Evolutionary conservation across 768 basidiomycete species (phyloP).

Genomic region (Clavulina sp.): DNA sequence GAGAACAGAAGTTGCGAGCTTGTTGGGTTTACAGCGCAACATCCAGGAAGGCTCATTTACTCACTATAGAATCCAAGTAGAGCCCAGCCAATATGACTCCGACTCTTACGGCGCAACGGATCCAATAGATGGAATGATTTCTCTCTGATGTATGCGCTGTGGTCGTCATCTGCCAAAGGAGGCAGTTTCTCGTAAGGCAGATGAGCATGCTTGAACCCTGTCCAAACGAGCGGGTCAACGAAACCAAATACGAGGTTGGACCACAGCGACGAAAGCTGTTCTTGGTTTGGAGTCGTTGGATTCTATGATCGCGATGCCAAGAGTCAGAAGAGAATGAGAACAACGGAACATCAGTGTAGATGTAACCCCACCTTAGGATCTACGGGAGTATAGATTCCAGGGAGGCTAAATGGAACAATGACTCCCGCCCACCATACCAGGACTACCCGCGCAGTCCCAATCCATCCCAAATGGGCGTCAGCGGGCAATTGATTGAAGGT

Average conservation of each 20-base stretch:
- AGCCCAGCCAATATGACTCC: too few species aligned
- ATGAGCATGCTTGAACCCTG: too few species aligned
- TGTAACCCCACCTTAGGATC: conserved; percentile 32
- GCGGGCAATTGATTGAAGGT: conserved; percentile 33
- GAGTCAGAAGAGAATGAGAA: not conserved
- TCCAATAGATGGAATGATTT: conserved; percentile 17
- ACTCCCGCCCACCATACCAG: conserved; percentile 29
- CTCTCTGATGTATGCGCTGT: conserved; percentile 17
- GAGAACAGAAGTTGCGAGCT: too few species aligned
- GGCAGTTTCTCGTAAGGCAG: conserved; percentile 28
- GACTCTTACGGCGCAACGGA: conserved; percentile 19
- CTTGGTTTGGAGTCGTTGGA: conserved; percentile 23
- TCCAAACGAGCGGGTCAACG: conserved; percentile 37
- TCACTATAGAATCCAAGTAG: too few species aligned
- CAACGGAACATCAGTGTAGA: too few species aligned
- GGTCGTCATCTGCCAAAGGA: conserved; percentile 28
- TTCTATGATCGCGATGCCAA: too few species aligned
- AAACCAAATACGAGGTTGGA: conserved; percentile 30
- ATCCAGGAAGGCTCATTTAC: too few species aligned
- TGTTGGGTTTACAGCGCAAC: too few species aligned
- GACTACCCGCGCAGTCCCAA: conserved; percentile 37
- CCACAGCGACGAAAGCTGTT: conserved; percentile 33
- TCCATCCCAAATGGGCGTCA: conserved; percentile 29
- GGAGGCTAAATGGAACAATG: conserved; percentile 35
- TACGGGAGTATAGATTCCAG: conserved; percentile 38